Evolutionary conservation across 352 stramenopile genomes (phyloP).

Genomic region (Phytopythium vexans): DNA sequence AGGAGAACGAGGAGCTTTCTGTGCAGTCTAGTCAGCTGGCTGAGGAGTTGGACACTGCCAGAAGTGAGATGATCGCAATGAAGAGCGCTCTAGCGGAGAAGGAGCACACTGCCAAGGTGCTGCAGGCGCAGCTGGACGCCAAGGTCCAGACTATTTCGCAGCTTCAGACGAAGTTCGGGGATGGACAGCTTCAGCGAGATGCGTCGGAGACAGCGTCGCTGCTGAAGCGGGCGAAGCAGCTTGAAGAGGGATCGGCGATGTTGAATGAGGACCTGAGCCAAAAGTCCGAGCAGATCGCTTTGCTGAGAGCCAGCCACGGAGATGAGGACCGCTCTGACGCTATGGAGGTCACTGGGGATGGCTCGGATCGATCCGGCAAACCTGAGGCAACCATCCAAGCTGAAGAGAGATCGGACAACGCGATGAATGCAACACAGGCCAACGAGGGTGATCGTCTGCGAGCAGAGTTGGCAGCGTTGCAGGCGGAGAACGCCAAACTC

Average conservation of each 20-base stretch:
- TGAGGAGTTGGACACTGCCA: conserved; percentile 25
- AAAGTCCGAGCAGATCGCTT: too few species aligned
- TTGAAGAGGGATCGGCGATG: neutral
- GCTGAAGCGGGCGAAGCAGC: neutral
- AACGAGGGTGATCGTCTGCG: too few species aligned
- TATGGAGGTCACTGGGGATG: too few species aligned
- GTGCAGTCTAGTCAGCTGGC: conserved; percentile 27
- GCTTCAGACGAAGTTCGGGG: conserved; percentile 23
- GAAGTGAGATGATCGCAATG: conserved; percentile 28
- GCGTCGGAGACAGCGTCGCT: neutral
- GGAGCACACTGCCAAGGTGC: conserved; percentile 35
- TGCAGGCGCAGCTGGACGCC: conserved; percentile 40
- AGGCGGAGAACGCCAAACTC: neutral
- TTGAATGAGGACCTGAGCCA: neutral
- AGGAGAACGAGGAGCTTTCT: conserved; percentile 33
- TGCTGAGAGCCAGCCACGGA: too few species aligned
- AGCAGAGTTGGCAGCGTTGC: too few species aligned
- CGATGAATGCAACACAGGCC: too few species aligned
- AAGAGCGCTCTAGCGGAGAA: conserved; percentile 34
- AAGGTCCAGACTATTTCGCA: conserved; percentile 44
- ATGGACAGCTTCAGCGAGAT: neutral
- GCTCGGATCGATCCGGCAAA: too few species aligned
- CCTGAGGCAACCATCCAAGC: too few species aligned
- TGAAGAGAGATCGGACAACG: too few species aligned
- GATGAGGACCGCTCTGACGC: too few species aligned